Percentiles rank a stretch among this genome's conserved stretches.
Conservation (phyloP, 2,329 filamentous ascomycete species). For the Pseudogymnoascus sp. region DNA sequence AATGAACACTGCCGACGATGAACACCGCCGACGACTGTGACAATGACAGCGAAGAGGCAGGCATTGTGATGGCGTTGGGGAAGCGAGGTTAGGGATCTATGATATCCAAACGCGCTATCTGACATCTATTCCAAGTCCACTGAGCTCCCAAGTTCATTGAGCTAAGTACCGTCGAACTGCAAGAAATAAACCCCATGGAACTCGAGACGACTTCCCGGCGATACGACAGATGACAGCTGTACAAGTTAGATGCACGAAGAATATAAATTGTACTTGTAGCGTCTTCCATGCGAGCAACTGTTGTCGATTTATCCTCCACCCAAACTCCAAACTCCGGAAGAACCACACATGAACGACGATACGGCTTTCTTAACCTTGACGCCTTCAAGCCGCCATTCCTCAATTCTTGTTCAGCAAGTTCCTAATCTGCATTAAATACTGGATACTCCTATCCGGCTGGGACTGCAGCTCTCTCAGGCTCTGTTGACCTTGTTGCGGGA, state of each 20-base stretch:
- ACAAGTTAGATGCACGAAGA: not conserved
- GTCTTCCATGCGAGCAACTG: not conserved
- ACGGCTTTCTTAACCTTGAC: not conserved
- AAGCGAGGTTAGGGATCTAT: not conserved
- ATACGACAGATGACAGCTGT: not conserved
- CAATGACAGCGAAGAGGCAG: not conserved
- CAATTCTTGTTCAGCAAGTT: constrained; percentile 25
- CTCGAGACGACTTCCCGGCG: not conserved
- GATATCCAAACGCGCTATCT: not conserved
- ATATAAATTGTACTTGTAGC: not conserved
- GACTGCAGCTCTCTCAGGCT: constrained; percentile 8
- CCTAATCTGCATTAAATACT: constrained; percentile 26
- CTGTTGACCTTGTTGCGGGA: not conserved
- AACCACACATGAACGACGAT: not conserved
- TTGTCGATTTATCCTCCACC: not conserved
- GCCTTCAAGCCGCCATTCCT: constrained; percentile 10
- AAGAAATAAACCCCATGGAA: not conserved
- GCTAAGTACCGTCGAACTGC: not conserved
- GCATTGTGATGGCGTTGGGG: not conserved
- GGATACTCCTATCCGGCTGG: constrained; percentile 21
- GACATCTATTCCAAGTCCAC: not conserved
- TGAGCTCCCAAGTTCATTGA: not conserved
- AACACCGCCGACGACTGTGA: not conserved
- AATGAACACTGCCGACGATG: not conserved
- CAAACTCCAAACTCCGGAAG: not conserved